A percentile compares a stretch with the other conserved stretches of the same genome.
Evolutionary conservation across 2,329 filamentous ascomycete species (phyloP).

Genomic region (Paecilomyces formosus): DNA sequence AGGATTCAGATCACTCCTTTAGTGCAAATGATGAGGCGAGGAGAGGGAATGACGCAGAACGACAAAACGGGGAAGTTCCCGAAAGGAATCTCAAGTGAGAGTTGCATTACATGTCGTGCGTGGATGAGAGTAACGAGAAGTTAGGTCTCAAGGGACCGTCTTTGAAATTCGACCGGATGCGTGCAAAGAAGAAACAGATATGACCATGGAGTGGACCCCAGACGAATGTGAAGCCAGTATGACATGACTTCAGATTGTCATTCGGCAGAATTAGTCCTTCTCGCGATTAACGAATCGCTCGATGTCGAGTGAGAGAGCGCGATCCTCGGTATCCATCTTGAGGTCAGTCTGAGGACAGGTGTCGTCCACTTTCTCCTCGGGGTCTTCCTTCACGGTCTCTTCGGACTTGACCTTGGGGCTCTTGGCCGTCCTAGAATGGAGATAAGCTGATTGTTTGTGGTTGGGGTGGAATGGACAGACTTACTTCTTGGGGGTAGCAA

Average conservation of each 20-base stretch:
- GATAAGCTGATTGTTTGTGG: not conserved
- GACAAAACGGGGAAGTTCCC: too few relatives aligned
- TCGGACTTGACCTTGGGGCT: not conserved
- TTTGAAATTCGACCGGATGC: not conserved
- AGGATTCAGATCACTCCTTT: not conserved
- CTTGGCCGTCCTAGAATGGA: not conserved
- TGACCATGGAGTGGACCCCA: too few relatives aligned
- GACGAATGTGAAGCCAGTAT: not conserved
- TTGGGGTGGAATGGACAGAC: not conserved
- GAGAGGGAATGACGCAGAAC: not conserved
- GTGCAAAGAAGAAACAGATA: not conserved
- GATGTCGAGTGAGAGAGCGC: constrained; percentile 3
- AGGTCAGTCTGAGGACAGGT: not conserved
- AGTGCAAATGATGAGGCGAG: not conserved
- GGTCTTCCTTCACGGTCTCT: constrained; percentile 2
- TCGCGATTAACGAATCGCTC: constrained; percentile 2
- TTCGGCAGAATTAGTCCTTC: not conserved
- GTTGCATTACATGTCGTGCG: not conserved
- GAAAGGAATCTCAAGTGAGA: not conserved
- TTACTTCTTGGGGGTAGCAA: not conserved
- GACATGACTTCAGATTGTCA: not conserved
- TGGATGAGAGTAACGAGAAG: not conserved
- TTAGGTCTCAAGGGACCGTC: not conserved
- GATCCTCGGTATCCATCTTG: constrained; percentile 5
- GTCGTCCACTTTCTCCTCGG: constrained; percentile 3